phyloP scores from a whole-genome alignment of 2,329 filamentous ascomycete genomes.

The Phaeomoniella chlamydospora region DNA sequence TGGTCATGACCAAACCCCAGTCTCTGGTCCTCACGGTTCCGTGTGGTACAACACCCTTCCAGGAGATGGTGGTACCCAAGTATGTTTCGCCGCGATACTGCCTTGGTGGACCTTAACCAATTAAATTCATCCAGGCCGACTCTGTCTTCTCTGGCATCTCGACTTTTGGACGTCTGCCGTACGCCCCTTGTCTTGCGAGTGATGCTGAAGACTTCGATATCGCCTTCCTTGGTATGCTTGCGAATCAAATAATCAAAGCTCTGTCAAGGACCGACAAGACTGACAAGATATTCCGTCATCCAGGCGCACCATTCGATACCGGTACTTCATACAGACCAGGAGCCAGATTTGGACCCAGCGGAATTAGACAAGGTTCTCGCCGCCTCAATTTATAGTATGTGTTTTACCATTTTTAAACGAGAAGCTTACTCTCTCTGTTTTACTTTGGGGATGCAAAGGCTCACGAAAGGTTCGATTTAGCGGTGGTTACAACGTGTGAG shows the following conservation, averaged over 20 bases:
- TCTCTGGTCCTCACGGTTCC: slow-evolving; percentile 55
- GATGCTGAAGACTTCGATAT: slow-evolving; percentile 64
- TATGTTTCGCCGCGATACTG: slow-evolving; percentile 19
- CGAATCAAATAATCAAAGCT: neutral
- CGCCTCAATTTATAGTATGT: slow-evolving; percentile 76
- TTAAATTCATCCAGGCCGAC: slow-evolving; percentile 45
- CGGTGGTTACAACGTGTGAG: slow-evolving; percentile 65
- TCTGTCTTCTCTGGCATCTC: slow-evolving; percentile 81
- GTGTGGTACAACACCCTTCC: slow-evolving; percentile 75
- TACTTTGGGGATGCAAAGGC: slow-evolving; percentile 13
- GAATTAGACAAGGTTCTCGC: slow-evolving; percentile 74
- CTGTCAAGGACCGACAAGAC: neutral
- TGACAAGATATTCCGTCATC: neutral
- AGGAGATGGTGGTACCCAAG: slow-evolving; percentile 73
- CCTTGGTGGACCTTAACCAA: slow-evolving; percentile 1
- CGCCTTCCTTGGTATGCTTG: slow-evolving; percentile 56
- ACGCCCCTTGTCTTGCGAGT: slow-evolving; percentile 60
- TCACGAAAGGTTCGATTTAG: slow-evolving; percentile 41
- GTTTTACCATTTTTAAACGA: slow-evolving; percentile 4
- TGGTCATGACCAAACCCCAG: slow-evolving; percentile 40
- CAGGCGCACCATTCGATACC: slow-evolving; percentile 71
- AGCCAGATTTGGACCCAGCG: slow-evolving; percentile 70
- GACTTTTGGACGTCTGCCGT: slow-evolving; percentile 68
- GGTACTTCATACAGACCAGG: slow-evolving; percentile 75
- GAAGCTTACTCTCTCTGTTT: slow-evolving; percentile 11